Conservation (phyloP, 257 asterid genomes). For the Solanum lycopersicoides region DNA sequence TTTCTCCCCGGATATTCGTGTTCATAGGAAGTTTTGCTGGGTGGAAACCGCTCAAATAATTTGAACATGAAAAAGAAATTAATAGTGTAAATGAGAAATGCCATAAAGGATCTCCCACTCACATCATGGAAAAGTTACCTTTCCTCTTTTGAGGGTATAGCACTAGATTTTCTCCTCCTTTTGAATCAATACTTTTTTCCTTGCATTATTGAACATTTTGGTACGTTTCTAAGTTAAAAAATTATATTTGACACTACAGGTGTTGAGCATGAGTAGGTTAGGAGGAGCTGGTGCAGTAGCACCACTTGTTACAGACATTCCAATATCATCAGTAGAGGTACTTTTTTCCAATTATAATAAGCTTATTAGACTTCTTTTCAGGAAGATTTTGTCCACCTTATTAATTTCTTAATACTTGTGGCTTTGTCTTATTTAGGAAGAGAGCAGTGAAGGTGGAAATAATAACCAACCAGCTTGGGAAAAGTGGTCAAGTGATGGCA, state of each 20-base stretch:
- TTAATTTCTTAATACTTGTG: background rate
- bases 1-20: background rate
- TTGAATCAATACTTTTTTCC: background rate
- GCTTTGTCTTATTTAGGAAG: slow-evolving; percentile 39
- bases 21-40: background rate
- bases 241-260: slow-evolving; percentile 35
- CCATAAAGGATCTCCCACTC: slow-evolving; percentile 1
- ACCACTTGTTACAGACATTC: slow-evolving; percentile 92
- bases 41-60: background rate
- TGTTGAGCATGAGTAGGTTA: slow-evolving; percentile 96
- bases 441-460: slow-evolving; percentile 52
- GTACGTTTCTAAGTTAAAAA: background rate
- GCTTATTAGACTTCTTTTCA: background rate
- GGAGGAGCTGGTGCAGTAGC: slow-evolving; percentile 99
- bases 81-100: background rate
- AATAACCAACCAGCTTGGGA: slow-evolving; percentile 91
- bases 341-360: background rate
- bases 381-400: background rate
- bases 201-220: background rate
- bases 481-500: slow-evolving; percentile 97
- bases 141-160: background rate
- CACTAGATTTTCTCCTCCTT: background rate
- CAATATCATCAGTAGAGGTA: slow-evolving; percentile 73
- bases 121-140: background rate
- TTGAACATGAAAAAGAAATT: background rate